Base-by-base conservation (phyloP, 768 basidiomycete genomes). In the Auriscalpium microsporum region DNA sequence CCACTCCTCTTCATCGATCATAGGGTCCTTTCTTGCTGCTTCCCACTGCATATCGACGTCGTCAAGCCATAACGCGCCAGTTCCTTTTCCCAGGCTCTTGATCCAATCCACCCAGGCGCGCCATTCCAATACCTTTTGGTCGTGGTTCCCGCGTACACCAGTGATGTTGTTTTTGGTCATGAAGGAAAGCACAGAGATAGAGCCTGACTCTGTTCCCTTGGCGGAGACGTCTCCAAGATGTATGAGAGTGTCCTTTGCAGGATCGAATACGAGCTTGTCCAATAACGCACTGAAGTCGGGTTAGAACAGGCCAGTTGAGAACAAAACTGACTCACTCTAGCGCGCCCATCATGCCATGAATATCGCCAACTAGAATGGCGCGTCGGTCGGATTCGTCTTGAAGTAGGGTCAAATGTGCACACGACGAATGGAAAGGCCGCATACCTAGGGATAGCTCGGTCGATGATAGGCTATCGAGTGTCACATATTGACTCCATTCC, bases 81-180 rank as follows among this genome's bases (percentile, higher is more conserved):
- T 77, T n/a, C 73, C 77, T 8, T 64, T 69, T 0, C 73, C 69
- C 23, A 77, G 65, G 8, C 68, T 58, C 13, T 68, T 58, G 54
- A 94, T 82, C 90, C 91, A 95, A 16, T 86, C 75, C 50, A 89
- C 78, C 91, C 92, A 98, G 1, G 77, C 73, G 23, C 84, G 77
- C 94, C 94, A 96, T 71, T 95, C 88, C 46, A 97, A 78, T 45
- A 94, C 81, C 58, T 78, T 78, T 69, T 97, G 92, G 71, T 98
- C 94, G 65, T 97, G 91, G 67, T 98, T 98, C 0, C 95, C 94
- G 34, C 94, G 82, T 3, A 96, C 91, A 14, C 92, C 93, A 21
- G 78, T 78, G 45, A 91, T 74, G 54, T 82, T 79, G 62, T 85
- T 67, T 9, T 71, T 64, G 2, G 82, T 70, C 76, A 96, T 76